phyloP scores from a whole-genome alignment of 2,329 filamentous ascomycete genomes.

The Lecanosticta acicola region DNA sequence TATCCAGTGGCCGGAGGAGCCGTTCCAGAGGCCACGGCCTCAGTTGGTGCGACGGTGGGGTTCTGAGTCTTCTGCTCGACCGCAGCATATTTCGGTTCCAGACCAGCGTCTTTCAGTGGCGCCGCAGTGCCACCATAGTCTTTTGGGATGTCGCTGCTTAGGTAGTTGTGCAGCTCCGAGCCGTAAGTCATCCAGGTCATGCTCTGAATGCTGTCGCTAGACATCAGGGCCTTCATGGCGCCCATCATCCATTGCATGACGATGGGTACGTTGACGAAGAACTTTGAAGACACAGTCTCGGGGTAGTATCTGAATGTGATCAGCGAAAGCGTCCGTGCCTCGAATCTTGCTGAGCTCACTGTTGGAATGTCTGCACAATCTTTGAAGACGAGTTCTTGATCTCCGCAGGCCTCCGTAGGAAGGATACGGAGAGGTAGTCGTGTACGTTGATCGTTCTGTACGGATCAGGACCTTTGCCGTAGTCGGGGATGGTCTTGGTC shows the following conservation, averaged over 20 bases:
- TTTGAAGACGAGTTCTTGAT: conserved; percentile 72
- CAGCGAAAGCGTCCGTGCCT: conserved; percentile 72
- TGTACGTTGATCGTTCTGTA: conserved; percentile 92
- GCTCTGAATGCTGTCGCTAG: conserved; percentile 46
- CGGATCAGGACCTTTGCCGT: conserved; percentile 60
- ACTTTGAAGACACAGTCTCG: conserved; percentile 83
- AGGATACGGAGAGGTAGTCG: conserved; percentile 84
- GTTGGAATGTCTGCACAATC: conserved; percentile 74
- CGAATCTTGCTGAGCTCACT: conserved; percentile 22
- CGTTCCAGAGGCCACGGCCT: conserved; percentile 1
- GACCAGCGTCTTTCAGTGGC: conserved; percentile 41
- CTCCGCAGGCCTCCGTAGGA: conserved; percentile 71
- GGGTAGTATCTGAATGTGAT: conserved; percentile 79
- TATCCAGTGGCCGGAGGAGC: conserved; percentile 9
- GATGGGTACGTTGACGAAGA: conserved; percentile 88
- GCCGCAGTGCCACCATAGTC: conserved; percentile 72
- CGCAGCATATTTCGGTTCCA: conserved; percentile 36
- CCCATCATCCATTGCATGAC: conserved; percentile 74
- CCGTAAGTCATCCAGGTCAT: conserved; percentile 53
- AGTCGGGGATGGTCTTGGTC: conserved; percentile 65
- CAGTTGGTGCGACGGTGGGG: background rate
- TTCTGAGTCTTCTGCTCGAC: background rate
- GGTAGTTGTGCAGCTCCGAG: conserved; percentile 58
- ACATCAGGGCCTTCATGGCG: conserved; percentile 43
- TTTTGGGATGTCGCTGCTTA: conserved; percentile 63